Evolutionary conservation across 495 filamentous ascomycete species (phyloP), one percentile per base, ranked within the genome.

Genomic region (Cryomyces antarcticus): DNA sequence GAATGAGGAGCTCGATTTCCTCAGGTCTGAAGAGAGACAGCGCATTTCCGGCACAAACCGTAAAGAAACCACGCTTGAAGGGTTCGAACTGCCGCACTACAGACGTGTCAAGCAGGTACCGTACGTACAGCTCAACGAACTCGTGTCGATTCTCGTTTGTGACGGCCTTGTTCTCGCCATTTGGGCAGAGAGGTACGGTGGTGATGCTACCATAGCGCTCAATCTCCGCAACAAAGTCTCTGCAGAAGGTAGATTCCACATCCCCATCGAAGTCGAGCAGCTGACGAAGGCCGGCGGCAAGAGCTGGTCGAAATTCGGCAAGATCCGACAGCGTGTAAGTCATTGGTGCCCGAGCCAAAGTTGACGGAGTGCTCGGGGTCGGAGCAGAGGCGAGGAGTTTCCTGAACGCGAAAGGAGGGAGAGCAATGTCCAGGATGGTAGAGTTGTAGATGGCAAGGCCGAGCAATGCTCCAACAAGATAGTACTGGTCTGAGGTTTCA

Each of bases 401-500:
- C 48, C 82, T 76, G 57, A 94, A 96, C 1, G 78, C 78, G 55
- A 93, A 93, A n/a, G 88, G 85, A 4, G 87, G 87, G 11, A 96
- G 65, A 6, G 82, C 79, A 38, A 96, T 71, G 53, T 96, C 87
- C 5, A 96, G 68, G 51, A 96, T 94, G 2, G 84, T 96, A 1
- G 84, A 92, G 59, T 96, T 94, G 65, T 96, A 93, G 51, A 96
- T 93, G 13, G 87, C 87, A 27, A 96, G 70, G 4, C 87, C 87
- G 28, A 94, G 71, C 30, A 94, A 62, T 33, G 85, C 82, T 27
- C 87, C 87, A 38, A 96, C 82, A 37, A 96, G 65, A 53, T 87
- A 93, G 57, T 82, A 96, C 49, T 94, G 87, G 53, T 94, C 84
- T 6, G 88, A 88, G 0, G 83, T 86, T 57, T 96, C 87, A 51